phyloP scores from a whole-genome alignment of 371 early-diverging fungal genomes.

The Capniomyces stellatus region DNA sequence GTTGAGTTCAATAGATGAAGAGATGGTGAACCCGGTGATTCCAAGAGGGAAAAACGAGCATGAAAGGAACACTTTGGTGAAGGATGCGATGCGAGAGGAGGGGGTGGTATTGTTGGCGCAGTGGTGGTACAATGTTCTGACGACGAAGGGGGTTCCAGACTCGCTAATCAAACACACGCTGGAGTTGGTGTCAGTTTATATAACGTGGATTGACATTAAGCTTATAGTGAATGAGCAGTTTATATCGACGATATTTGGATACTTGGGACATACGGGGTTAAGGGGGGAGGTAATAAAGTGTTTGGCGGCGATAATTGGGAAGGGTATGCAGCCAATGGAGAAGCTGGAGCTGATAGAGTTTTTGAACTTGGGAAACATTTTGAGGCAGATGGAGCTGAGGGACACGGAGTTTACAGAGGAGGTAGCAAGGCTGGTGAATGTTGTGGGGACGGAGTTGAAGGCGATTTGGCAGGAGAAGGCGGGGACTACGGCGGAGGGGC shows the following conservation, averaged over 20 bases:
- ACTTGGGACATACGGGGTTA: conserved; percentile 36
- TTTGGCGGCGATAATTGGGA: conserved; percentile 63
- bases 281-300: conserved; percentile 63
- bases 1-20: conserved; percentile 70
- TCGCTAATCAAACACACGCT: conserved; percentile 2
- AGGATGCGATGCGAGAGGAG: conserved; percentile 79
- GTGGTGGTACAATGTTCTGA: conserved; percentile 50
- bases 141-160: conserved; percentile 34
- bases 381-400: conserved; percentile 25
- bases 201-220: conserved; percentile 81
- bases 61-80: conserved; percentile 58
- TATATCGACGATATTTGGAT: conserved; percentile 51
- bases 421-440: conserved; percentile 64
- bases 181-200: conserved; percentile 1
- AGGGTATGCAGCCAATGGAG: conserved; percentile 80
- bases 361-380: conserved; percentile 45
- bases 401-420: conserved; percentile 62
- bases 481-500: conserved; percentile 12
- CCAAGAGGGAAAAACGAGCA: conserved; percentile 52
- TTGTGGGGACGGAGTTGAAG: conserved; percentile 62
- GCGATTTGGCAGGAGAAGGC: conserved; percentile 46
- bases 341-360: conserved; percentile 69
- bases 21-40: conserved; percentile 61
- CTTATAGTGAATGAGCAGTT: conserved; percentile 72
- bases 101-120: conserved; percentile 56